Evolutionary conservation across 2,329 filamentous ascomycete genomes (phyloP), one percentile per base, ranked within the genome.

Genomic region (Aspergillus hortae): DNA sequence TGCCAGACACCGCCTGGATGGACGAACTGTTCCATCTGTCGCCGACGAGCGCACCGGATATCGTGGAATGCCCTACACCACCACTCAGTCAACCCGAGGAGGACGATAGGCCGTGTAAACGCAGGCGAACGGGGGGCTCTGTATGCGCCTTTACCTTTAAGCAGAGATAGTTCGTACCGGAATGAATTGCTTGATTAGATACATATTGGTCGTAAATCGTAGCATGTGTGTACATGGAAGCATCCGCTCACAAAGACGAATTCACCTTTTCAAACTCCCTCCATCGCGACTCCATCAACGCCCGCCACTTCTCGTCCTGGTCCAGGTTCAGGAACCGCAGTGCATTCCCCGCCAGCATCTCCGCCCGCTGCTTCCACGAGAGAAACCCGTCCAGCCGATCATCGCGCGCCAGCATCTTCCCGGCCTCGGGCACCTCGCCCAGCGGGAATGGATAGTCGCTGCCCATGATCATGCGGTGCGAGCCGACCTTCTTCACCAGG

Each of bases 401-500:
- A 45, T 61, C 58, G 21, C 52, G 45, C 10, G 48, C 53, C 43
- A 61, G 46, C 56, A 59, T 59, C 40, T 51, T 50, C 1, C 58
- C 58, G 9, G 58, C 55, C 17, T 56, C 49, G 2, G 58, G 58
- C 48, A 59, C 55, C 40, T 61, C 58, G 1, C 58, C 58, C 23
- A 61, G 47, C 5, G 58, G 58, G 27, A 61, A 61, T 6, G 58
- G 58, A 51, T 61, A 61, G 36, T 61, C 58, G 35, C 58, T 61
- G 1, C 58, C 58, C 58, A 61, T 59, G 10, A 61, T 52, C 11
- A 61, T 49, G 6, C 53, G 36, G 1, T 55, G 48, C 10, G 48
- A 19, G 1, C 58, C 58, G 12, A 61, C 55, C 43, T 61, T 61
- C 30, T 59, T 61, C n/a, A 55, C 58, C 14, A 61, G 46, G 33